phyloP scores from a whole-genome alignment of 768 basidiomycete genomes.

The Macrolepiota dolichaula region DNA sequence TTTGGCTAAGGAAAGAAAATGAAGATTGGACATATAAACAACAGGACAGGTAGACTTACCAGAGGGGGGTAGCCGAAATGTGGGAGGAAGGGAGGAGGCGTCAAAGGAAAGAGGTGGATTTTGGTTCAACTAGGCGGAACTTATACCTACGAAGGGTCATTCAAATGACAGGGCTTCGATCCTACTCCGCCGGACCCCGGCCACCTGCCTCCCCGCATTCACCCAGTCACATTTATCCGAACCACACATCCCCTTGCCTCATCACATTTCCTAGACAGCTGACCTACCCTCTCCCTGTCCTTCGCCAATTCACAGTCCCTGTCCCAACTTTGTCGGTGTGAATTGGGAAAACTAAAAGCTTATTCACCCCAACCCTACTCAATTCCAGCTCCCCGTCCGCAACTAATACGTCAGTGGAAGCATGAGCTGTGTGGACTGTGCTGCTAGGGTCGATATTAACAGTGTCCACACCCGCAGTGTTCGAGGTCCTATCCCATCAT shows the following conservation, averaged over 20 bases:
- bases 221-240: constrained; percentile 7
- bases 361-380: constrained; percentile 5
- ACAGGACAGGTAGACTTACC: constrained; percentile 5
- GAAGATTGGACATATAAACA: constrained; percentile 14
- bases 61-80: constrained; percentile 11
- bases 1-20: constrained; percentile 11
- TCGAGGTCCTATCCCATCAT: constrained; percentile 12
- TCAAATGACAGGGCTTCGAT: constrained; percentile 50
- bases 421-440: not conserved
- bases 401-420: not conserved
- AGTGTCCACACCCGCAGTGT: not conserved
- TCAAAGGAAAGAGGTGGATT: constrained; percentile 48
- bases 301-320: not conserved
- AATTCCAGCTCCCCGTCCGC: not conserved
- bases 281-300: not conserved
- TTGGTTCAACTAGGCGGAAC: constrained; percentile 53
- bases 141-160: constrained; percentile 47
- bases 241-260: not conserved
- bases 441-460: not conserved
- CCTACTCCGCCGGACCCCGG: constrained; percentile 35
- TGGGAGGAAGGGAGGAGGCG: constrained; percentile 18
- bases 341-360: constrained; percentile 3
- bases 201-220: constrained; percentile 26
- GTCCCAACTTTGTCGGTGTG: not conserved
- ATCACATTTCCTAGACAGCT: not conserved